Evolutionary conservation across 805 yeast species (phyloP), one percentile per base, ranked within the genome.

Genomic region (Starmerella geochares): DNA sequence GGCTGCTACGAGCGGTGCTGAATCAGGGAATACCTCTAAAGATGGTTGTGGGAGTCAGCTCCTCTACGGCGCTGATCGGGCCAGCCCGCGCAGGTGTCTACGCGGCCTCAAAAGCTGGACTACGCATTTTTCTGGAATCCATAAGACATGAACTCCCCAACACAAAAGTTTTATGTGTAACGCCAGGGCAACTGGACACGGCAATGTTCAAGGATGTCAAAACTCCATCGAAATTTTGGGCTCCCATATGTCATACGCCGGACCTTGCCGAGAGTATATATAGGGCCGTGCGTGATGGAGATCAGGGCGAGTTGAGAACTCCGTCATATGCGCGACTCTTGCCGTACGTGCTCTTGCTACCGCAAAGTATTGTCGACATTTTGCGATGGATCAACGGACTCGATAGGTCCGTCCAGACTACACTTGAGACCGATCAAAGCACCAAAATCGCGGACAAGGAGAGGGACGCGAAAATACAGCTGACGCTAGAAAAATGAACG

Each of bases 51-150:
- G 83, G 86, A 3, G 69, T 86, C 33, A 83, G 86, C 0, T 83
- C 94, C 0, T 80, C 81, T 0, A 67, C 86, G 43, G 94, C 94
- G 0, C 76, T 80, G 51, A 75, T 83, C 71, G 74, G 87, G 0
- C 94, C 94, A 0, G 86, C 92, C 10, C 66, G 79, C 24, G 54
- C 70, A 48, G 80, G 80, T 38, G 79, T 81, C 0, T 86, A 86
- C 60, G 90, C 94, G 0, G 88, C 94, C 0, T 77, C 90, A 9
- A 86, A 86, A 61, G 79, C 87, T 0, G 94, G 90, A 0, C 67
- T 83, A 36, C 78, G 84, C 48, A 80, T 86, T 0, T 68, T 82
- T 39, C 92, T 83, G 62, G 85, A 80, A 57, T 76, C 85, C 1
- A 63, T 86, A 25, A 73, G 81, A 0, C 78, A 78, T 60, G 85